Percentiles rank a stretch among this genome's conserved stretches.
Evolutionary conservation across 805 yeast species (phyloP).

Genomic region (Ogataea trehaloabstinens): DNA sequence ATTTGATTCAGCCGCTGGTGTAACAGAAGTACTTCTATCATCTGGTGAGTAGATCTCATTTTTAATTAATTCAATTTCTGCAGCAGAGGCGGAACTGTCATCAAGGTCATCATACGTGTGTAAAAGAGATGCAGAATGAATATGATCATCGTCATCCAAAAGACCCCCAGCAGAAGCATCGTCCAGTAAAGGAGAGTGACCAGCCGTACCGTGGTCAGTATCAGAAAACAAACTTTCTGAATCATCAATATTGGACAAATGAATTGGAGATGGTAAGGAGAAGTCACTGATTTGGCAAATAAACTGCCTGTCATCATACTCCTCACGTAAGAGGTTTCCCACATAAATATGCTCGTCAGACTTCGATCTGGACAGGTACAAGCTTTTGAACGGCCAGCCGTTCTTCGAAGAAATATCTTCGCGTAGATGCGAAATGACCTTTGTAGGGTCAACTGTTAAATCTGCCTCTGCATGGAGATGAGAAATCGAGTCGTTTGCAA

Average conservation of each 20-base stretch:
- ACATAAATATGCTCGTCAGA: background rate
- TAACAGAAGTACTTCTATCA: too few relatives aligned
- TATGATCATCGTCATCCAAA: background rate
- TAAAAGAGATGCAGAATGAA: too few relatives aligned
- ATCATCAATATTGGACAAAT: slow-evolving; percentile 1
- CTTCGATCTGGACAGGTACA: background rate
- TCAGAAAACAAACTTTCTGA: slow-evolving; percentile 2
- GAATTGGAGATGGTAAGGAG: slow-evolving; percentile 1
- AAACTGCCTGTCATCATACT: background rate
- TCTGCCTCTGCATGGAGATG: slow-evolving; percentile 4
- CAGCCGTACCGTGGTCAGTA: background rate
- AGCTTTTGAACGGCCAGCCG: background rate
- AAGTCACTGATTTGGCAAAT: background rate
- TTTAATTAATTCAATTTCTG: too few relatives aligned
- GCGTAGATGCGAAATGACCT: slow-evolving; percentile 4
- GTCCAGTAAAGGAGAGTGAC: slow-evolving; percentile 1
- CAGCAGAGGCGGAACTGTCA: too few relatives aligned
- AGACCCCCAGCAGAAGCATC: background rate
- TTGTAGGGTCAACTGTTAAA: slow-evolving; percentile 14
- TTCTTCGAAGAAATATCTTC: background rate
- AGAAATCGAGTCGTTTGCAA: slow-evolving; percentile 5
- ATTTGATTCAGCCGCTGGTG: too few relatives aligned
- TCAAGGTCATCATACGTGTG: too few relatives aligned
- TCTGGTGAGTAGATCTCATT: too few relatives aligned
- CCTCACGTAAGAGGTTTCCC: background rate